phyloP scores from a whole-genome alignment of 148 eudicot species.

The Amaranthus cruentus region DNA sequence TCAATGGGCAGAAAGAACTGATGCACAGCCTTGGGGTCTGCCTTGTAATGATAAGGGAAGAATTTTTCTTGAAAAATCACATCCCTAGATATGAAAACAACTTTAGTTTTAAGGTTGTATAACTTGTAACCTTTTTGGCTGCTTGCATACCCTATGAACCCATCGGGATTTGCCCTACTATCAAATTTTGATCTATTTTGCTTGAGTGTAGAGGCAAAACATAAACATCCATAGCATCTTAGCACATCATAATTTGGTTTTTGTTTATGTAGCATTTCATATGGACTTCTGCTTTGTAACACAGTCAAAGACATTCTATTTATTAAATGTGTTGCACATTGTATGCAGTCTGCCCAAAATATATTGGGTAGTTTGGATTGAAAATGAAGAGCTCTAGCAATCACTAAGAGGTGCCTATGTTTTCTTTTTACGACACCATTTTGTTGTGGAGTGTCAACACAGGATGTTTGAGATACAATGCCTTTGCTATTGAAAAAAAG shows the following conservation, averaged over 20 bases:
- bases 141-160: too few species aligned
- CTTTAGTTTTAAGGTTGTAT: too few species aligned
- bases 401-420: slow-evolving; percentile 2
- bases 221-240: too few species aligned
- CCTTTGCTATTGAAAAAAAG: neutral
- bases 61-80: too few species aligned
- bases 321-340: neutral
- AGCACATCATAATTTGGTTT: too few species aligned
- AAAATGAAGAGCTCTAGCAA: neutral
- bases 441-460: slow-evolving; percentile 14
- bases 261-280: neutral
- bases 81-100: too few species aligned
- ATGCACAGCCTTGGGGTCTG: too few species aligned
- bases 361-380: neutral
- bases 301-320: neutral
- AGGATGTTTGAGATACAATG: neutral
- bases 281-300: neutral
- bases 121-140: too few species aligned
- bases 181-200: neutral
- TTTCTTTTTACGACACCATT: slow-evolving; percentile 6
- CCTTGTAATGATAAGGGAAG: too few species aligned
- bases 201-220: neutral
- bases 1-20: too few species aligned
- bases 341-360: slow-evolving; percentile 8
- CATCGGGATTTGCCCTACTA: neutral